Base-by-base conservation (phyloP, 208 protist species). In the Crithidia bombi region DNA sequence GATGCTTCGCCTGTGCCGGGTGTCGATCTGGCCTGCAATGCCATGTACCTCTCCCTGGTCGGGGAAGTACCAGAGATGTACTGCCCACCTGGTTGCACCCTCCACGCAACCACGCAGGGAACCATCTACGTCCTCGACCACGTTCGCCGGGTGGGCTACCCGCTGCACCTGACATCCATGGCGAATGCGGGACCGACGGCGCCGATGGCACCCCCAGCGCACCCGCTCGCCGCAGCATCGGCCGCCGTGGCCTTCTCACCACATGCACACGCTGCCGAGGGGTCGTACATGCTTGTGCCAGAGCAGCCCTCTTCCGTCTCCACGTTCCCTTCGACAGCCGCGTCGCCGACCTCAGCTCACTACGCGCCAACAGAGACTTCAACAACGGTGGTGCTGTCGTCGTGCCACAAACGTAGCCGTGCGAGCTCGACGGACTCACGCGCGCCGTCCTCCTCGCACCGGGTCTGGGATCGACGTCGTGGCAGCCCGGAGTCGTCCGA, bases 91-190 rank as follows among this genome's bases (percentile, higher is more conserved):
- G 66, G 56, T 28, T 64, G 68, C 68, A 66, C 68, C 15, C 38
- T 51, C 32, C 56, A 56, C 1, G 38, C 56, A 25, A 49, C 54
- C 23, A 39, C 68, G 51, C 58, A 43, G 11, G 58, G 49, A n/a
- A 26, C 49, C 51, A 65, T 73, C 46, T 66, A 66, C 50, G 58
- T 73, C 38, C 62, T 61, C 32, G 56, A 73, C 52, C 68, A 61
- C 58, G 51, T 73, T 5, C 58, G 38, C n/a, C 57, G 57, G 35
- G 57, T 73, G n/a, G 50, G 58, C 38, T 66, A 51, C 56, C 50
- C 58, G 2, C 39, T 59, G 14, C 46, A 50, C 10, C 33, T 51
- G 12, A 38, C 39, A 17, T 15, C 25, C 3, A 26, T 19, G 10
- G 30, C 43, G 4, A 30, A n/a, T n/a, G n/a, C n/a, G n/a, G n/a